phyloP scores from a whole-genome alignment of 78 protist species.

The Planoprotostelium fungivorum region DNA sequence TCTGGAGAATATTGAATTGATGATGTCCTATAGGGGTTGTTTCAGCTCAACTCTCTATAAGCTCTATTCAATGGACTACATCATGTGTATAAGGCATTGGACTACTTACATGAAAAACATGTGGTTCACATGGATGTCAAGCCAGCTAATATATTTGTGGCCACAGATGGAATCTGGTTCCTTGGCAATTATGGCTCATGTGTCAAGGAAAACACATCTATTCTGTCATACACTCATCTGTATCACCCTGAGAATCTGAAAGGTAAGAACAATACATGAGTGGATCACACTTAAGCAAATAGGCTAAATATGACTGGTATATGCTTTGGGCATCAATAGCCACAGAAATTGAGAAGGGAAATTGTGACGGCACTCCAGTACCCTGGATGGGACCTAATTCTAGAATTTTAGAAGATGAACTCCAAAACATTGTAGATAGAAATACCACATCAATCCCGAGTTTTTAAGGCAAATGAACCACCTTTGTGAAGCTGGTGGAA shows the following conservation, averaged over 20 bases:
- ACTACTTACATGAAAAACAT: background rate
- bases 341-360: constrained; percentile 1
- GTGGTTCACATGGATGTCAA: constrained; percentile 1
- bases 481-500: too few relatives aligned
- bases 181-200: background rate
- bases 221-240: constrained; percentile 1
- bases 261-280: constrained; percentile 1
- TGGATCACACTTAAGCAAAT: constrained; percentile 1
- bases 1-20: background rate
- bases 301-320: constrained; percentile 1
- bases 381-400: constrained; percentile 2
- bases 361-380: background rate
- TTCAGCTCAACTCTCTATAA: background rate
- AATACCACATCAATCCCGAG: background rate
- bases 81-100: background rate
- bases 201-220: background rate
- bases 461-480: background rate
- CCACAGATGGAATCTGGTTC: constrained; percentile 1
- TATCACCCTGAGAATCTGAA: constrained; percentile 1
- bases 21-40: constrained; percentile 1
- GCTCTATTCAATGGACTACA: background rate
- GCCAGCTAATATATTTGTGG: constrained; percentile 1
- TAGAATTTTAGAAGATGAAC: background rate
- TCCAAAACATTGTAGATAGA: background rate
- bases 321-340: background rate